Conservation (phyloP, 345 rosid species). For the Hypericum perforatum region DNA sequence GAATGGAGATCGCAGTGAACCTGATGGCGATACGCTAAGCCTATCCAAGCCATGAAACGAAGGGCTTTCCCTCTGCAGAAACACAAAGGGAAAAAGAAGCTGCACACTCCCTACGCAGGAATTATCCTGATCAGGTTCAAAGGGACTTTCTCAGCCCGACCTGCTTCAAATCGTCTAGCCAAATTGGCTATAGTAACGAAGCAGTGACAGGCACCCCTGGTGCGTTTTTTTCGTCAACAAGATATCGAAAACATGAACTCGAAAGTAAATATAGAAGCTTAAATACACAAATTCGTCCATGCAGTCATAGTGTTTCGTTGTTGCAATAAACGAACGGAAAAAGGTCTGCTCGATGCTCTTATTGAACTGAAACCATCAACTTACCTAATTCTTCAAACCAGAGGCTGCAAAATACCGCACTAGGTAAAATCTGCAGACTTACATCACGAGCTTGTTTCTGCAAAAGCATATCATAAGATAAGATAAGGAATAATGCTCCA, state of each 20-base stretch:
- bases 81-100: conserved; percentile 23
- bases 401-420: conserved; percentile 14
- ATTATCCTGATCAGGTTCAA: conserved; percentile 99
- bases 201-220: conserved; percentile 97
- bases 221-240: conserved; percentile 68
- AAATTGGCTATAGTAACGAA: conserved; percentile 17
- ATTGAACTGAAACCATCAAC: conserved; percentile 26
- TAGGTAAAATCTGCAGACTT: conserved; percentile 9
- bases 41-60: conserved; percentile 18
- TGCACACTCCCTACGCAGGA: conserved; percentile 99
- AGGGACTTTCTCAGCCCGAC: conserved; percentile 99
- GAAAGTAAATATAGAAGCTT: neutral
- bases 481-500: neutral
- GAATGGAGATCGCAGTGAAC: conserved; percentile 5
- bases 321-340: conserved; percentile 13
- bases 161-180: conserved; percentile 27
- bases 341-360: conserved; percentile 27
- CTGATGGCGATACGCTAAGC: conserved; percentile 20
- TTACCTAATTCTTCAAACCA: conserved; percentile 42
- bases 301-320: conserved; percentile 24
- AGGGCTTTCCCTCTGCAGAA: conserved; percentile 42
- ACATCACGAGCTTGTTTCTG: neutral
- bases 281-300: neutral
- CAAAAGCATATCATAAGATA: neutral
- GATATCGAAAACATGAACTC: conserved; percentile 2